Evolutionary conservation across 148 eudicot species (phyloP).

Genomic region (Polygonum aviculare): DNA sequence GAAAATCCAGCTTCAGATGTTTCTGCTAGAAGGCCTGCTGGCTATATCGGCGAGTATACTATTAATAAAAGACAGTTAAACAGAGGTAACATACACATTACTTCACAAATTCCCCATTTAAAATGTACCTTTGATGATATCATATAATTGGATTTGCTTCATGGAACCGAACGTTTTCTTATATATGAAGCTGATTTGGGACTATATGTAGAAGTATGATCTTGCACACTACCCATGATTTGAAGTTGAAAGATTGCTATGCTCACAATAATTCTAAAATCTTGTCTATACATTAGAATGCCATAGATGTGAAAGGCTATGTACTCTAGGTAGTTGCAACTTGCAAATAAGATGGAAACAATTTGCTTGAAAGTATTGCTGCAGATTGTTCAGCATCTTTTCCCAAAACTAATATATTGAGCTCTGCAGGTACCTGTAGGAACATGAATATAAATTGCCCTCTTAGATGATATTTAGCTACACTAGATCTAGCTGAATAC

Average conservation of each 20-base stretch:
- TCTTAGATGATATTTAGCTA: not conserved
- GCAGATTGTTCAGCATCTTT: not conserved
- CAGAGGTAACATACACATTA: conserved; percentile 9
- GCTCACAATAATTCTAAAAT: not conserved
- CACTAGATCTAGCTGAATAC: not conserved
- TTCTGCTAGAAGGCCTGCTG: conserved; percentile 36
- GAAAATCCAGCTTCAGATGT: conserved; percentile 37
- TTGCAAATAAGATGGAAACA: not conserved
- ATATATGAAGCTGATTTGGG: not conserved
- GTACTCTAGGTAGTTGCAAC: not conserved
- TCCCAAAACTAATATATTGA: not conserved
- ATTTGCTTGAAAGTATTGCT: not conserved
- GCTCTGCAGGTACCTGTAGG: not conserved
- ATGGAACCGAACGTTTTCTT: not conserved
- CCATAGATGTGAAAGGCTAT: not conserved
- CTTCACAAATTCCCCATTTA: not conserved
- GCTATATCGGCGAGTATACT: conserved; percentile 41
- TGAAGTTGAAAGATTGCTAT: not conserved
- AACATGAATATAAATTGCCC: not conserved
- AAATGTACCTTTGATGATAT: not conserved
- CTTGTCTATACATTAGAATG: not conserved
- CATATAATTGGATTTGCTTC: not conserved
- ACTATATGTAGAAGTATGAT: not conserved
- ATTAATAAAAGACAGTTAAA: conserved; percentile 8
- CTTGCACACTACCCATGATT: not conserved